Evolutionary conservation across 495 filamentous ascomycete species (phyloP).

Genomic region (Xylaria palmicola): DNA sequence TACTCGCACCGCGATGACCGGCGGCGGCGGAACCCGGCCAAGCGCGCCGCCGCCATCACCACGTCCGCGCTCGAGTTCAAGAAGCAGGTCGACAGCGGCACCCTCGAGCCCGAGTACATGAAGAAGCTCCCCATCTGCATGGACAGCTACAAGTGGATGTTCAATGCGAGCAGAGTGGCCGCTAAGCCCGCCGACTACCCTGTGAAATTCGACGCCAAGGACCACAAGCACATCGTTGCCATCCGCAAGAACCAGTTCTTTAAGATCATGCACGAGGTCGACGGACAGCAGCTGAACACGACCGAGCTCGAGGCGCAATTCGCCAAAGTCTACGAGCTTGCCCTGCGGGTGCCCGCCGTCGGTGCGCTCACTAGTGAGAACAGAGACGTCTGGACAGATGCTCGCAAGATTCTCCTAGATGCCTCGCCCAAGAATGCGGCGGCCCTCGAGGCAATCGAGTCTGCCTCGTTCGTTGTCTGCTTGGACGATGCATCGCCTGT

Average conservation of each 20-base stretch:
- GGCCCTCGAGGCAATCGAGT: conserved; percentile 79
- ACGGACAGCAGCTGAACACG: conserved; percentile 79
- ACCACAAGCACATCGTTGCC: conserved; percentile 82
- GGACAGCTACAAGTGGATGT: conserved; percentile 99
- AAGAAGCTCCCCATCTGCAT: conserved; percentile 92
- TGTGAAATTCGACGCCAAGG: conserved; percentile 70
- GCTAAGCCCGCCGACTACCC: conserved; percentile 78
- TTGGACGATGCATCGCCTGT: conserved; percentile 91
- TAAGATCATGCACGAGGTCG: conserved; percentile 74
- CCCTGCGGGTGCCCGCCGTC: conserved; percentile 65
- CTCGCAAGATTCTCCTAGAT: conserved; percentile 71
- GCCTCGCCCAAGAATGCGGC: conserved; percentile 74
- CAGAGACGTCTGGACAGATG: conserved; percentile 88
- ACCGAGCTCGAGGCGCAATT: conserved; percentile 89
- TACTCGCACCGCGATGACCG: conserved; percentile 97
- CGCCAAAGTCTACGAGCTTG: conserved; percentile 76
- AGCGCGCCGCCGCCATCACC: conserved; percentile 87
- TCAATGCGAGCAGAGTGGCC: conserved; percentile 90
- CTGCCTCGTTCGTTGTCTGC: conserved; percentile 88
- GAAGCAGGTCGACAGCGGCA: conserved; percentile 78
- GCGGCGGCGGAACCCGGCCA: conserved; percentile 79
- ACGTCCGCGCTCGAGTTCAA: conserved; percentile 89
- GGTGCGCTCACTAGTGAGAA: conserved; percentile 89
- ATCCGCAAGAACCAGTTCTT: conserved; percentile 97
- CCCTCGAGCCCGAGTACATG: conserved; percentile 97